Evolutionary conservation across 2,329 filamentous ascomycete genomes (phyloP), one percentile per base, ranked within the genome.

Genomic region (Cordyceps farinosa): DNA sequence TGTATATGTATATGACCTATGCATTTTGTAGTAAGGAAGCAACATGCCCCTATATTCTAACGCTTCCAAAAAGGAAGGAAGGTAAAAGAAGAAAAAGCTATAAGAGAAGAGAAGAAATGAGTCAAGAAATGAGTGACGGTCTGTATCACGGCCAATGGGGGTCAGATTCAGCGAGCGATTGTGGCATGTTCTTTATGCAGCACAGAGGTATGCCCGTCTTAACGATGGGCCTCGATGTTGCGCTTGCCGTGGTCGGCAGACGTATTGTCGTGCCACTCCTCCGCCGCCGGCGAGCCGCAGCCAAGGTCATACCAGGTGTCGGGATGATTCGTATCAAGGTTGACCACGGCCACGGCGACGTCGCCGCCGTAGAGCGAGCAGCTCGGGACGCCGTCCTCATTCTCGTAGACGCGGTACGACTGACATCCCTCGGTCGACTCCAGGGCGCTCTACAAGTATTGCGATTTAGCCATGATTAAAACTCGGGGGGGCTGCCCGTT

Each of bases 351-450:
- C 48, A 65, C 70, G 34, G 72, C 69, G 29, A 76, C 73, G 34
- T 68, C 58, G 63, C 69, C 69, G 63, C 73, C 72, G 65, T 77
- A 77, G 61, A 78, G 70, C 59, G 72, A 71, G 68, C 76, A 78
- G 62, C 73, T 71, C 22, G 75, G 69, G 22, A 69, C 69, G 50
- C 70, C 71, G 44, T 71, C 65, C 27, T 69, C 68, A 64, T 70
- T 70, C 58, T 67, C 65, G 66, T 75, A 74, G 69, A 72, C 77
- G 62, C 74, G 71, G 67, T 76, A 77, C 22, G 75, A 70, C 62
- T 70, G 67, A 68, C 76, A 77, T 54, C 74, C 73, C 29, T 70
- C 65, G 13, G 71, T 72, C 22, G 67, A 65, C 7, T 70, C 69
- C 66, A 71, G 71, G 60, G 70, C 69, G 65, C 71, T 73, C 74